Conservation (phyloP, 164 flowering plant genomes). For the Umbellularia californica region DNA sequence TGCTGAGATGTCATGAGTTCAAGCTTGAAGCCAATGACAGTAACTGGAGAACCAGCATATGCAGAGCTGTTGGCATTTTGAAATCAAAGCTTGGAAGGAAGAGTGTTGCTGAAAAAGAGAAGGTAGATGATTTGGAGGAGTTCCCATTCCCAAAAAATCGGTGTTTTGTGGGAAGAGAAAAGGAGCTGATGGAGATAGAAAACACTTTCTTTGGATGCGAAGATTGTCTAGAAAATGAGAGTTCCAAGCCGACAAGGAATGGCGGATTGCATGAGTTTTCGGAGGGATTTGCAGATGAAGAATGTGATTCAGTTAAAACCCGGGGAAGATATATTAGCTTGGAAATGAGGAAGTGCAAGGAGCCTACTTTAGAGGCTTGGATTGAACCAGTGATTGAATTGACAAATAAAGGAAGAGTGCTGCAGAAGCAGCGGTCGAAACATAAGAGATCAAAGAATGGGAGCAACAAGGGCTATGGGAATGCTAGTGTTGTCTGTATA, state of each 20-base stretch:
- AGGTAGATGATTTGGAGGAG: slow-evolving; percentile 44
- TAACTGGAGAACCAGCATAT: slow-evolving; percentile 70
- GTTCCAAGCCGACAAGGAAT: slow-evolving; percentile 19
- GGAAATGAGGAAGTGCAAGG: slow-evolving; percentile 60
- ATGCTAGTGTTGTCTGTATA: slow-evolving; percentile 45
- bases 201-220: slow-evolving; percentile 52
- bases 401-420: slow-evolving; percentile 35
- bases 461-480: slow-evolving; percentile 41
- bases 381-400: slow-evolving; percentile 50
- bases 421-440: slow-evolving; percentile 46
- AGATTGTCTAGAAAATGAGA: slow-evolving; percentile 39
- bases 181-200: slow-evolving; percentile 71
- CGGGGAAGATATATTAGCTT: slow-evolving; percentile 53
- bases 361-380: slow-evolving; percentile 69
- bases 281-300: slow-evolving; percentile 70
- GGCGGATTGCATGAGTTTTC: slow-evolving; percentile 45
- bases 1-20: slow-evolving; percentile 56
- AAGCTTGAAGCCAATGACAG: slow-evolving; percentile 65
- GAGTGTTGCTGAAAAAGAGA: slow-evolving; percentile 46
- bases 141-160: slow-evolving; percentile 65
- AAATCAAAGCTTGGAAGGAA: slow-evolving; percentile 67
- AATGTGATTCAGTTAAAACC: slow-evolving; percentile 30
- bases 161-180: slow-evolving; percentile 73
- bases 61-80: slow-evolving; percentile 50
- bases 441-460: slow-evolving; percentile 63